phyloP scores from a whole-genome alignment of 2,329 filamentous ascomycete genomes.

The Lasiodiplodia sp. region DNA sequence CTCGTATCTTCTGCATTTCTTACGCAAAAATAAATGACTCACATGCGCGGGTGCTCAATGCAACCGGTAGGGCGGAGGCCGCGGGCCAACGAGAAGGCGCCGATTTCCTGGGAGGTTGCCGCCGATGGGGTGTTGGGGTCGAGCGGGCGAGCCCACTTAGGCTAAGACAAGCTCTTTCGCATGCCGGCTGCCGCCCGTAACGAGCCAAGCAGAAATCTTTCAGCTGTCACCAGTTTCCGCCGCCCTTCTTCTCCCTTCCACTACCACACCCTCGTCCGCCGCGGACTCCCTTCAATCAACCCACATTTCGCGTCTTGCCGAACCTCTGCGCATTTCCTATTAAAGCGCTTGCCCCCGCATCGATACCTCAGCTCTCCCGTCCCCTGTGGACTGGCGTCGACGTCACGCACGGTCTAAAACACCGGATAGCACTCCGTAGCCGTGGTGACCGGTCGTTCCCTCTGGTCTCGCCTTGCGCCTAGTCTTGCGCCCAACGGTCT shows the following conservation, averaged over 20 bases:
- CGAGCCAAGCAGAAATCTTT: conserved; percentile 22
- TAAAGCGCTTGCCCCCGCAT: conserved; percentile 4
- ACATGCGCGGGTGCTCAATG: background rate
- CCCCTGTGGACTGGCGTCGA: conserved; percentile 19
- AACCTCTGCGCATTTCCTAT: background rate
- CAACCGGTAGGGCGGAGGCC: background rate
- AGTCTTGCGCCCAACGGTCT: conserved; percentile 7
- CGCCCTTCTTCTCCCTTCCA: conserved; percentile 7
- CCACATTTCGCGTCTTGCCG: background rate
- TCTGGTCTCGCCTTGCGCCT: conserved; percentile 16
- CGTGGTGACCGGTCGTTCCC: conserved; percentile 21
- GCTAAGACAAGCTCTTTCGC: conserved; percentile 19
- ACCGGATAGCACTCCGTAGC: conserved; percentile 14
- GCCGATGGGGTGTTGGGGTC: conserved; percentile 3
- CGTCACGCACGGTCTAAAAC: conserved; percentile 26
- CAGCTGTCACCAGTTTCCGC: conserved; percentile 12
- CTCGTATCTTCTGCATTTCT: conserved; percentile 2
- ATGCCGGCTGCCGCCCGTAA: conserved; percentile 5
- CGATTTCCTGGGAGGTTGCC: conserved; percentile 1
- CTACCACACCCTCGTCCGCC: conserved; percentile 8
- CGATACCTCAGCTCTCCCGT: conserved; percentile 5
- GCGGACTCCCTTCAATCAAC: background rate
- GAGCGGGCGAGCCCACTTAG: conserved; percentile 6
- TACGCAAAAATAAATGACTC: conserved; percentile 14
- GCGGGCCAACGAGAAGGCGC: conserved; percentile 1